Percentiles rank a stretch among this genome's conserved stretches.
phyloP scores from a whole-genome alignment of 192 early-diverging fungal genomes.

The Entrophospora sp. region DNA sequence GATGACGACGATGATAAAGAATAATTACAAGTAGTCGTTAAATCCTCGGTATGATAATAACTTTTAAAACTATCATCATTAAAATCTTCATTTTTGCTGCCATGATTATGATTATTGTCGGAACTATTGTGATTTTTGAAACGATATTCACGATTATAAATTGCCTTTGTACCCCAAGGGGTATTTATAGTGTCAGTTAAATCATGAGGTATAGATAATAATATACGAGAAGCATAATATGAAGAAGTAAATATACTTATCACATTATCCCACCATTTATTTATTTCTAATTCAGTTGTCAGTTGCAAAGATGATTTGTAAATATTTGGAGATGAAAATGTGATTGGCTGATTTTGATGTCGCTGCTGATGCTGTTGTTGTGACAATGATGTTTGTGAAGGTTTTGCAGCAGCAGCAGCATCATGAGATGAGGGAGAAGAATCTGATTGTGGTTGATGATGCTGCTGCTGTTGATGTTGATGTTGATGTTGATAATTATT shows the following conservation, averaged over 20 bases:
- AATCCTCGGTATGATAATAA: slow-evolving; percentile 21
- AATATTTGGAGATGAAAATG: slow-evolving; percentile 32
- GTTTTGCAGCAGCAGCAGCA: no score
- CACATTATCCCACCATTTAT: slow-evolving; percentile 32
- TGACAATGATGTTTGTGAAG: no score
- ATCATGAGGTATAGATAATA: slow-evolving; percentile 34
- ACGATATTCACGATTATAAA: no score
- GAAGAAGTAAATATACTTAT: slow-evolving; percentile 29
- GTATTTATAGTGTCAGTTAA: slow-evolving; percentile 28
- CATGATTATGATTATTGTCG: no score
- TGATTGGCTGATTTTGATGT: no score
- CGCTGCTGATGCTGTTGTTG: no score
- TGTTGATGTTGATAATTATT: no score
- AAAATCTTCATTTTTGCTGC: slow-evolving; percentile 26
- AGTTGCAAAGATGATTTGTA: slow-evolving; percentile 30
- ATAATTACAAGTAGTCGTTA: slow-evolving; percentile 19
- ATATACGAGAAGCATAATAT: slow-evolving; percentile 28
- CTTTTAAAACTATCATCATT: slow-evolving; percentile 20
- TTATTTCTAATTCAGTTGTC: slow-evolving; percentile 30
- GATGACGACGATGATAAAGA: slow-evolving; percentile 9
- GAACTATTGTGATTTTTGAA: no score
- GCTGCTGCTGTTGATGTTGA: no score
- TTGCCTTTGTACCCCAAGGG: slow-evolving; percentile 32
- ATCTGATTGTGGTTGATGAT: no score
- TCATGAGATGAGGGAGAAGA: no score